Conservation (phyloP, 2,329 filamentous ascomycete species). For the Claviceps paspali region DNA sequence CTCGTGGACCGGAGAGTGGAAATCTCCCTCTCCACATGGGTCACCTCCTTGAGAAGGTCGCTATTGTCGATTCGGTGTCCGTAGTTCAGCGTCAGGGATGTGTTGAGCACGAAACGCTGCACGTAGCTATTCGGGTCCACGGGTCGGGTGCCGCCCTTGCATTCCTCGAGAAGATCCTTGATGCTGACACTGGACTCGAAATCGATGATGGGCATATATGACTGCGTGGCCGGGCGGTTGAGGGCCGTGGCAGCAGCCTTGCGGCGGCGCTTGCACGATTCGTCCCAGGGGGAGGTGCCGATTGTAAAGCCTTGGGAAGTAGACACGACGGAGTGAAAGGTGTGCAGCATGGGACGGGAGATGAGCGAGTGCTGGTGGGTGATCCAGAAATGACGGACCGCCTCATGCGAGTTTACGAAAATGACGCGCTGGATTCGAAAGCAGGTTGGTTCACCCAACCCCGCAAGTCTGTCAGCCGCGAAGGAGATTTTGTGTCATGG, state of each 20-base stretch:
- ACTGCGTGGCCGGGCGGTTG: slow-evolving; percentile 60
- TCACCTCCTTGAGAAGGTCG: slow-evolving; percentile 55
- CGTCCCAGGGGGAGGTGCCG: slow-evolving; percentile 72
- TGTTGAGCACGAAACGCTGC: slow-evolving; percentile 62
- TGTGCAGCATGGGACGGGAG: slow-evolving; percentile 63
- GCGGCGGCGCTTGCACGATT: slow-evolving; percentile 60
- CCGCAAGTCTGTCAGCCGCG: not conserved
- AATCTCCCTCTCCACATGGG: slow-evolving; percentile 58
- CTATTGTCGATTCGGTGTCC: slow-evolving; percentile 60
- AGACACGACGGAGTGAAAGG: slow-evolving; percentile 67
- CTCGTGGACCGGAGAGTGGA: slow-evolving; percentile 64
- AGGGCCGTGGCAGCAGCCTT: slow-evolving; percentile 68
- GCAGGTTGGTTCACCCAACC: not conserved
- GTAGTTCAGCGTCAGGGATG: slow-evolving; percentile 64
- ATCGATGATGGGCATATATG: slow-evolving; percentile 72
- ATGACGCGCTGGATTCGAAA: slow-evolving; percentile 38
- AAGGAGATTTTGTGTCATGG: too few relatives aligned
- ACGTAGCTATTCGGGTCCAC: slow-evolving; percentile 61
- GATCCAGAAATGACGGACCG: slow-evolving; percentile 61
- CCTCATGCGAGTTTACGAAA: slow-evolving; percentile 65
- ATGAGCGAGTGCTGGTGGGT: slow-evolving; percentile 65
- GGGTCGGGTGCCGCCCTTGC: slow-evolving; percentile 43
- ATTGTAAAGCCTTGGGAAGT: slow-evolving; percentile 68
- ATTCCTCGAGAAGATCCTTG: slow-evolving; percentile 53
- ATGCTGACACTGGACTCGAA: slow-evolving; percentile 59